These are phyloP conservation scores for Tuber brumale DNA, from an alignment of 495 filamentous ascomycete genomes.

Conservation along the genomic window DNA sequence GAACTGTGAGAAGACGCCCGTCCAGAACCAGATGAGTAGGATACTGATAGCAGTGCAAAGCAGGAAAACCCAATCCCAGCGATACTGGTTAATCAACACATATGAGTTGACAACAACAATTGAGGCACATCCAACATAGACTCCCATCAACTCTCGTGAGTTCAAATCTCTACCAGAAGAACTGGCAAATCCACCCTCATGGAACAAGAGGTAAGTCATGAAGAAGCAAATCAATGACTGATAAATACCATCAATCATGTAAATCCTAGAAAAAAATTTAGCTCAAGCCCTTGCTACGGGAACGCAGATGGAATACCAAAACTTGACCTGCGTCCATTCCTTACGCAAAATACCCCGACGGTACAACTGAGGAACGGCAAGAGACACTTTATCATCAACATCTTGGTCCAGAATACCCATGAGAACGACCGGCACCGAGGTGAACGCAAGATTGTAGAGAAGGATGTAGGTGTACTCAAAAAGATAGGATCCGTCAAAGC, in stretches of 20 bases:
- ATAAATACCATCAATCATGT: constrained; percentile 92
- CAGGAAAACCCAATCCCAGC: constrained; percentile 93
- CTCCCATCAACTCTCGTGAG: constrained; percentile 74
- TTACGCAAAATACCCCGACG: constrained; percentile 90
- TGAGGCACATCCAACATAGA: constrained; percentile 69
- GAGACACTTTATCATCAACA: constrained; percentile 84
- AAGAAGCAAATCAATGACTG: constrained; percentile 91
- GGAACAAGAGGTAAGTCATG: constrained; percentile 77
- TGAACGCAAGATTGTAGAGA: constrained; percentile 93
- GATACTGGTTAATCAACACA: constrained; percentile 89
- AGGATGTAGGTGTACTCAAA: constrained; percentile 98
- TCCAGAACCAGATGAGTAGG: constrained; percentile 92
- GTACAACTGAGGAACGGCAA: constrained; percentile 93
- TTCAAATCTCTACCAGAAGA: constrained; percentile 62
- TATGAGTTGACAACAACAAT: constrained; percentile 86
- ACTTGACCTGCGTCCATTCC: constrained; percentile 95
- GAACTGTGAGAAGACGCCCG: constrained; percentile 76
- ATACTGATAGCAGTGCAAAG: constrained; percentile 75
- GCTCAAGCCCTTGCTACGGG: constrained; percentile 25
- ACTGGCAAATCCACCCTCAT: constrained; percentile 59
- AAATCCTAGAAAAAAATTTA: constrained; percentile 59
- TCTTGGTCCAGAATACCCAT: constrained; percentile 98
- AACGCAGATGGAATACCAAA: constrained; percentile 60
- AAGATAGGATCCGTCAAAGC: constrained; percentile 91
- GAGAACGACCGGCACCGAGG: constrained; percentile 87